These are phyloP conservation scores for Exserohilum rostratum DNA, from an alignment of 2,329 filamentous ascomycete species.

Conservation along the genomic window DNA sequence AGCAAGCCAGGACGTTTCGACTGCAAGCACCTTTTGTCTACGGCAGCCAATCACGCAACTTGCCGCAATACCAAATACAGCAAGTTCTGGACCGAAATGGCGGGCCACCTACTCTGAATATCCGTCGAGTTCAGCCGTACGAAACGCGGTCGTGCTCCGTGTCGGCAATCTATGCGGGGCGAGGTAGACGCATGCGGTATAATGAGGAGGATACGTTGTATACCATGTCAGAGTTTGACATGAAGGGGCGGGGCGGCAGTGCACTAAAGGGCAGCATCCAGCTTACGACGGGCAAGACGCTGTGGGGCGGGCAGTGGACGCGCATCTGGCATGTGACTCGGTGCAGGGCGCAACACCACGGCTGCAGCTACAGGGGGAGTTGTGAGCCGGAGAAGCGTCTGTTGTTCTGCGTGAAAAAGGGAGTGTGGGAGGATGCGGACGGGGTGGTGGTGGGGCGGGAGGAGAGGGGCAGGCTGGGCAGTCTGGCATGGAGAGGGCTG, in stretches of 20 bases:
- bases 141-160: slow-evolving; percentile 24
- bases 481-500: background rate
- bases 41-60: slow-evolving; percentile 18
- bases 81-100: slow-evolving; percentile 18
- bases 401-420: slow-evolving; percentile 27
- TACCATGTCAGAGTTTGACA: slow-evolving; percentile 23
- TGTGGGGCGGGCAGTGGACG: slow-evolving; percentile 25
- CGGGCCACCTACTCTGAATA: slow-evolving; percentile 17
- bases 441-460: slow-evolving; percentile 20
- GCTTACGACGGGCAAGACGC: slow-evolving; percentile 19
- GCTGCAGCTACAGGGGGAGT: background rate
- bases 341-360: slow-evolving; percentile 19
- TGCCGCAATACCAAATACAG: slow-evolving; percentile 32
- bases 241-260: slow-evolving; percentile 21
- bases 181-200: slow-evolving; percentile 17
- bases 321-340: slow-evolving; percentile 29
- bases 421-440: slow-evolving; percentile 27
- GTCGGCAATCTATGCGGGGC: slow-evolving; percentile 5
- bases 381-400: slow-evolving; percentile 28
- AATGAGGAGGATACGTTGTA: slow-evolving; percentile 32
- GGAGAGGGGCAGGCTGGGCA: slow-evolving; percentile 1
- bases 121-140: slow-evolving; percentile 24
- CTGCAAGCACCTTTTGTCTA: slow-evolving; percentile 28
- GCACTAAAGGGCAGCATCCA: slow-evolving; percentile 15
- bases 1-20: slow-evolving; percentile 20